Percentiles rank a stretch among this genome's conserved stretches.
phyloP scores from a whole-genome alignment of 805 yeast species.

The Suhomyces kilbournensis region DNA sequence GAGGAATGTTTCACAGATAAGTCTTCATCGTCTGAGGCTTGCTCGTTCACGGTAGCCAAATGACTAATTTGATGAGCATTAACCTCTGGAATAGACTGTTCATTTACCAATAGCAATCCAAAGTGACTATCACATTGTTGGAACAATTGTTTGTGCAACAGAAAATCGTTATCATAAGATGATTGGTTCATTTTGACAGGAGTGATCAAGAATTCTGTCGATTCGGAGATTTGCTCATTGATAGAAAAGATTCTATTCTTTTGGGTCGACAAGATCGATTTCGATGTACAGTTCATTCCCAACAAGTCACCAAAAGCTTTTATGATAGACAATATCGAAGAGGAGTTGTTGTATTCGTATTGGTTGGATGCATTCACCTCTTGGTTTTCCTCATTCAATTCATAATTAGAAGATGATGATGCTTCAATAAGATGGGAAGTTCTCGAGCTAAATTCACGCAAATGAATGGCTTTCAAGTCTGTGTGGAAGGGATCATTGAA shows the following conservation, averaged over 20 bases:
- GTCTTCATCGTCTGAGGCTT: conserved; percentile 1
- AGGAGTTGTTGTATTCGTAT: conserved; percentile 25
- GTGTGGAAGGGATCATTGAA: conserved; percentile 19
- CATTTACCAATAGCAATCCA: conserved; percentile 29
- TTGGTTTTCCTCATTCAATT: conserved; percentile 9
- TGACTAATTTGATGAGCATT: conserved; percentile 1
- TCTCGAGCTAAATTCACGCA: conserved; percentile 61
- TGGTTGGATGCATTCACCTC: conserved; percentile 15
- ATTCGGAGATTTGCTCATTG: conserved; percentile 28
- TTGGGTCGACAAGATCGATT: conserved; percentile 30
- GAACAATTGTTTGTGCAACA: conserved; percentile 25
- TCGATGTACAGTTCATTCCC: conserved; percentile 24
- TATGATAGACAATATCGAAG: conserved; percentile 34
- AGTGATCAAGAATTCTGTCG: conserved; percentile 26
- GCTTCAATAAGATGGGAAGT: conserved; percentile 70
- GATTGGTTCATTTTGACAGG: conserved; percentile 17
- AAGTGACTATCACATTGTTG: conserved; percentile 26
- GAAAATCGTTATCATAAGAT: conserved; percentile 18
- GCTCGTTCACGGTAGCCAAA: background rate
- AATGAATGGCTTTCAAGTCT: conserved; percentile 49
- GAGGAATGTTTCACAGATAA: conserved; percentile 5
- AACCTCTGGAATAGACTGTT: conserved; percentile 1
- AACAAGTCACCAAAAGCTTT: conserved; percentile 33
- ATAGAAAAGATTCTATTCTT: conserved; percentile 28
- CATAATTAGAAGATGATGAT: conserved; percentile 34